phyloP scores from a whole-genome alignment of 1,284 basidiomycete genomes.

The Phellinidium pouzarii region DNA sequence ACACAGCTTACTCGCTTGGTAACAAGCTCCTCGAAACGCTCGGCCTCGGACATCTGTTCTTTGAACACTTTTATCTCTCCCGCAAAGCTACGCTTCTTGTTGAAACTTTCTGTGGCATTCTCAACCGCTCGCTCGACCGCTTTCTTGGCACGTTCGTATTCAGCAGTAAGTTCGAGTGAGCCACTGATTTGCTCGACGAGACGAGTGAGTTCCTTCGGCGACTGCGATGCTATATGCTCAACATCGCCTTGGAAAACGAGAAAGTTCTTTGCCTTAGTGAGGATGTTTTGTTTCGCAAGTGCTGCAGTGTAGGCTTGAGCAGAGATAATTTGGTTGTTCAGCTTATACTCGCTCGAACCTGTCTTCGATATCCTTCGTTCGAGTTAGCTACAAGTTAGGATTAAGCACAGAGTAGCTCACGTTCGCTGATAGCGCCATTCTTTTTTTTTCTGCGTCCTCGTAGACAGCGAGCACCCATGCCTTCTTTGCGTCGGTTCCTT shows the following conservation, averaged over 20 bases:
- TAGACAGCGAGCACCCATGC: constrained; percentile 96
- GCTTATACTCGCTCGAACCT: constrained; percentile 83
- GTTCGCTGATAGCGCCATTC: constrained; percentile 90
- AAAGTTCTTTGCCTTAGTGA: constrained; percentile 99
- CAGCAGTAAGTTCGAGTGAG: constrained; percentile 80
- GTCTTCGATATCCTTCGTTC: constrained; percentile 63
- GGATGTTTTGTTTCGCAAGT: constrained; percentile 86
- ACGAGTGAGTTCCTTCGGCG: constrained; percentile 81
- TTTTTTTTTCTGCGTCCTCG: constrained; percentile 64
- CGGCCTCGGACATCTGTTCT: constrained; percentile 93
- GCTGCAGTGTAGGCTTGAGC: constrained; percentile 84
- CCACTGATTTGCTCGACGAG: constrained; percentile 96
- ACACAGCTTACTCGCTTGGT: constrained; percentile 49
- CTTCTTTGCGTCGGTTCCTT: constrained; percentile 79
- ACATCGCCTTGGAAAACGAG: constrained; percentile 99
- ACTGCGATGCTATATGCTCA: constrained; percentile 95
- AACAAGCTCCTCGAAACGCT: constrained; percentile 78
- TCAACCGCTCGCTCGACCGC: constrained; percentile 89
- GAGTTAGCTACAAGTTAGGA: neutral
- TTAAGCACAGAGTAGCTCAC: constrained; percentile 40
- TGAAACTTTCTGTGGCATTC: constrained; percentile 89
- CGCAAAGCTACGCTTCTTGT: constrained; percentile 86
- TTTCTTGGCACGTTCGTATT: constrained; percentile 87
- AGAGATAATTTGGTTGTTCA: constrained; percentile 73
- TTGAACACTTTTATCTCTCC: constrained; percentile 97